Evolutionary conservation across 2,329 filamentous ascomycete species (phyloP).

Genomic region (Colletotrichum aenigma): DNA sequence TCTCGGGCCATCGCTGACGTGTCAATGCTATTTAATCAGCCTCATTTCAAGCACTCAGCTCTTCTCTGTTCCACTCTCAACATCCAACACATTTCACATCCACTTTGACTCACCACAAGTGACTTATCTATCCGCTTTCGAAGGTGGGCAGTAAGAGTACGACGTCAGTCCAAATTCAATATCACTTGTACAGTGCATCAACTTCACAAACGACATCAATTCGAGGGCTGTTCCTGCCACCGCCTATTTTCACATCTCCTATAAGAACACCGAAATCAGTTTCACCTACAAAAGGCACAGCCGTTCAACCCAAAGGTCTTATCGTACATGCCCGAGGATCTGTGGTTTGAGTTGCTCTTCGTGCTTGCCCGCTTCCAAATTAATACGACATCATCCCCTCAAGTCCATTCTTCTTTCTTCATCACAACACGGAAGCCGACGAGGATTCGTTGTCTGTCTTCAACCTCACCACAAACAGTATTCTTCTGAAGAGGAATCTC

Average conservation of each 20-base stretch:
- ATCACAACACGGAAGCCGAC: not conserved
- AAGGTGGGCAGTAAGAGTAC: too few species aligned
- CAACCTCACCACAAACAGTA: not conserved
- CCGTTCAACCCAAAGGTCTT: not conserved
- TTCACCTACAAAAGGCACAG: not conserved
- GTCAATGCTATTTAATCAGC: too few species aligned
- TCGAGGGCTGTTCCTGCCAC: rapidly evolving
- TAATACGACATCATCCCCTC: not conserved
- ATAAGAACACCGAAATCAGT: not conserved
- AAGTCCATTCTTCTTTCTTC: not conserved
- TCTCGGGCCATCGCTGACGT: too few species aligned
- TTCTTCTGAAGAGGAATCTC: not conserved
- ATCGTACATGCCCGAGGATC: rapidly evolving
- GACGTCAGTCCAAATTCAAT: not conserved
- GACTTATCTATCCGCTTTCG: too few species aligned
- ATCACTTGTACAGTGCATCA: not conserved
- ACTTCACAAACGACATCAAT: not conserved
- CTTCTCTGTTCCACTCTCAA: too few species aligned
- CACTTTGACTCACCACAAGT: too few species aligned
- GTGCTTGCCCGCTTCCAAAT: not conserved
- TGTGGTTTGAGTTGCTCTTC: not conserved
- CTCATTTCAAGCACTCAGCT: too few species aligned
- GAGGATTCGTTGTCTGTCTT: not conserved
- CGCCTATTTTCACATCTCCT: not conserved
- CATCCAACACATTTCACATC: too few species aligned